A percentile compares a stretch with the other conserved stretches of the same genome.
Evolutionary conservation across 139 green algal genomes (phyloP).

Genomic region (Micromonas pusilla): DNA sequence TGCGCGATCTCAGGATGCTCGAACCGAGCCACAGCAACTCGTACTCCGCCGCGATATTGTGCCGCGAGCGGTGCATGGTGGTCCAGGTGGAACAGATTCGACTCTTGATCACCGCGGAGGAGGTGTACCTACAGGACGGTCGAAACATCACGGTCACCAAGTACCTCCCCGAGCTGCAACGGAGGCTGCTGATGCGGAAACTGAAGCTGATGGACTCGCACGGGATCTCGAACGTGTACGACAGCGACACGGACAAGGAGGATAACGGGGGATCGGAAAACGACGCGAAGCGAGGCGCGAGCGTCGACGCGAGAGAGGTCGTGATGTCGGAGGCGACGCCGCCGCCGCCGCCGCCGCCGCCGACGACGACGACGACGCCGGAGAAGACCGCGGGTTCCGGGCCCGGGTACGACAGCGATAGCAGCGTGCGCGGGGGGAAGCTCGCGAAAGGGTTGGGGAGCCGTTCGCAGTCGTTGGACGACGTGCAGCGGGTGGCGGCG

Average conservation of each 20-base stretch:
- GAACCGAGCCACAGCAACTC: constrained; percentile 33
- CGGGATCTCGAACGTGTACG: neutral
- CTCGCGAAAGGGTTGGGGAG: too few relatives aligned
- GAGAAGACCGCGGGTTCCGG: too few relatives aligned
- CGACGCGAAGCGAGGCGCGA: too few relatives aligned
- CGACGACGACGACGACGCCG: too few relatives aligned
- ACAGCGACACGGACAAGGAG: neutral
- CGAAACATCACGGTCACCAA: neutral
- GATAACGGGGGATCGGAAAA: neutral
- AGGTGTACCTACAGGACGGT: constrained; percentile 3
- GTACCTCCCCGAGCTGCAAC: constrained; percentile 11
- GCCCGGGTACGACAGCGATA: too few relatives aligned
- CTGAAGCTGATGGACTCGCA: neutral
- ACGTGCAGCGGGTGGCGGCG: too few relatives aligned
- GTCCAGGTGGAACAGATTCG: constrained; percentile 40
- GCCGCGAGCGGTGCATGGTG: constrained; percentile 40
- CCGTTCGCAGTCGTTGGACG: too few relatives aligned
- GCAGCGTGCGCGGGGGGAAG: too few relatives aligned
- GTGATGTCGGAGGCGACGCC: too few relatives aligned
- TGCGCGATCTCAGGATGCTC: constrained; percentile 42
- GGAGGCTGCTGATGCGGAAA: neutral
- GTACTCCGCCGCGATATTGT: constrained; percentile 36
- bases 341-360: too few relatives aligned
- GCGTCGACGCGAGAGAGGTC: too few relatives aligned
- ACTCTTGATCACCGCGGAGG: constrained; percentile 18